These are phyloP conservation scores for Yamadazyma spencermartinsiae DNA, from an alignment of 1,139 yeast species.

Conservation along the genomic window DNA sequence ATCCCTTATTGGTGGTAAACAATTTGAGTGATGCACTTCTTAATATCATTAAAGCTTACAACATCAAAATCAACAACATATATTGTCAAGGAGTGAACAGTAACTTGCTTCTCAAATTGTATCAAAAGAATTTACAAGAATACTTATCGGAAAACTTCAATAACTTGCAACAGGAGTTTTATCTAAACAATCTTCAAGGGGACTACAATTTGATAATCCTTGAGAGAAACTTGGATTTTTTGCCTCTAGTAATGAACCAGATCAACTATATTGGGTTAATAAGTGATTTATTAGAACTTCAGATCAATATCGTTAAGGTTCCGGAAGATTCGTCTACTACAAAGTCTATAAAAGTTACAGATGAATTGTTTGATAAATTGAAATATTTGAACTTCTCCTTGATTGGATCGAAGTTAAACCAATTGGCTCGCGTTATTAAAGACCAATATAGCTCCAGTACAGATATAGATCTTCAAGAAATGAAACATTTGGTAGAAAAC, in stretches of 20 bases:
- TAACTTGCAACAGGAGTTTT: slow-evolving; percentile 39
- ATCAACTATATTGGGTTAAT: slow-evolving; percentile 80
- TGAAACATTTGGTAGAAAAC: slow-evolving; percentile 70
- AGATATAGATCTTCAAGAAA: slow-evolving; percentile 51
- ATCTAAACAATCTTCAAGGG: slow-evolving; percentile 34
- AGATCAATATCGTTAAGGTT: slow-evolving; percentile 47
- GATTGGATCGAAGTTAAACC: slow-evolving; percentile 72
- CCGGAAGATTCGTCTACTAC: slow-evolving; percentile 20
- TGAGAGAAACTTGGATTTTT: slow-evolving; percentile 74
- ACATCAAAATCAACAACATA: slow-evolving; percentile 35
- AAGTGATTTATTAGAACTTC: slow-evolving; percentile 65
- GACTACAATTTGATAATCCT: slow-evolving; percentile 67
- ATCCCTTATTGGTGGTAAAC: slow-evolving; percentile 36
- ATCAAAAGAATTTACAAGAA: slow-evolving; percentile 30
- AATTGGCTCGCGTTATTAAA: slow-evolving; percentile 71
- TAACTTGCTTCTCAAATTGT: slow-evolving; percentile 27
- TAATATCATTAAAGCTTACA: slow-evolving; percentile 22
- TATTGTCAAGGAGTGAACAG: slow-evolving; percentile 45
- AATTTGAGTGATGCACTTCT: slow-evolving; percentile 27
- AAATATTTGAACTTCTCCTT: slow-evolving; percentile 75
- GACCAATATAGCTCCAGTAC: slow-evolving; percentile 61
- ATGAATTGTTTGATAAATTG: slow-evolving; percentile 45
- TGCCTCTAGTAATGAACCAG: slow-evolving; percentile 73
- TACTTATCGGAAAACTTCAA: slow-evolving; percentile 31
- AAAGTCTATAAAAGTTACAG: slow-evolving; percentile 21